A percentile compares a stretch with the other conserved stretches of the same genome.
Evolutionary conservation across 108 stramenopile genomes (phyloP).

Genomic region (Pseudonitzschia delicatissima): DNA sequence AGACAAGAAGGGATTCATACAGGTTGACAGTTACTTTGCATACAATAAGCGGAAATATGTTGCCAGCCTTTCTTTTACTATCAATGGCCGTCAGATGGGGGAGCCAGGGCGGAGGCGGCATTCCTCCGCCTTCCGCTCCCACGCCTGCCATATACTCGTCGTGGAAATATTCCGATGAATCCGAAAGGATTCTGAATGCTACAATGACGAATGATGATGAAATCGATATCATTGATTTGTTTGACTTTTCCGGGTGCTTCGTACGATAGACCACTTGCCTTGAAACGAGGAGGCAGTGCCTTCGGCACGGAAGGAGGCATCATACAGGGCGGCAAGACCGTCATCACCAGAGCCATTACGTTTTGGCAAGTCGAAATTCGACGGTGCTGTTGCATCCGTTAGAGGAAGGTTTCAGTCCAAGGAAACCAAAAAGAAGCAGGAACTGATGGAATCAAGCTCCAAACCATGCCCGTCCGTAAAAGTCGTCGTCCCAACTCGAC

Average conservation of each 20-base stretch:
- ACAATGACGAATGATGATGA: neutral
- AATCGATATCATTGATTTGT: no score
- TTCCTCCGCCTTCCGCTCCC: neutral
- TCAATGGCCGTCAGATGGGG: constrained; percentile 5
- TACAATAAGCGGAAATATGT: constrained; percentile 4
- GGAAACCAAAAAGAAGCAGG: constrained; percentile 18
- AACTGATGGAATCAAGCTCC: constrained; percentile 36
- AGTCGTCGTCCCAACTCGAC: constrained; percentile 54
- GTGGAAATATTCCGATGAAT: constrained; percentile 3
- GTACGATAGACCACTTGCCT: neutral
- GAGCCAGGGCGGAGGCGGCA: constrained; percentile 7
- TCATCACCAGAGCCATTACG: neutral
- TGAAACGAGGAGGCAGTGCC: constrained; percentile 1
- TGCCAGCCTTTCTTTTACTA: constrained; percentile 4
- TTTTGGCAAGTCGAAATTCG: constrained; percentile 24
- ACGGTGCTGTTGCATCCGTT: constrained; percentile 3
- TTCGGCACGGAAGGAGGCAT: neutral
- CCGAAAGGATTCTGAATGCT: neutral
- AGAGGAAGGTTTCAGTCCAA: constrained; percentile 11
- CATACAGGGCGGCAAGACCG: constrained; percentile 3
- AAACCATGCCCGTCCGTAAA: constrained; percentile 34
- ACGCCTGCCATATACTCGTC: constrained; percentile 1
- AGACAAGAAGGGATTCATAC: no score
- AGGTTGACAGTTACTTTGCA: no score
- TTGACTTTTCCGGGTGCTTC: no score